phyloP scores from a whole-genome alignment of 148 eudicot genomes.

The Persicaria tinctoria region DNA sequence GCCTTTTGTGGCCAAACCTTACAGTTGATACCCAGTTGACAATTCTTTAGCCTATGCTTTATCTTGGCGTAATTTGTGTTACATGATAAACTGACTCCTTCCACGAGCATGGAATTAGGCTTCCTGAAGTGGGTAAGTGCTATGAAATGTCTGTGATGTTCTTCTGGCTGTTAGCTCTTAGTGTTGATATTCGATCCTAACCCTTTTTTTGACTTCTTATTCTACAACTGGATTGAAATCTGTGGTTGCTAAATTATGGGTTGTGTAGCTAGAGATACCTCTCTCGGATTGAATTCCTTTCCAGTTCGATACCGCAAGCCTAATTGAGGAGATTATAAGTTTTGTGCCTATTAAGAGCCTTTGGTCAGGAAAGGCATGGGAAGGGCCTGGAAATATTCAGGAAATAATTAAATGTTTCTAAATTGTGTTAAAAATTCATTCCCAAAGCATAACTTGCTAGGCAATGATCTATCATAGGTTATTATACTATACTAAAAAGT shows the following conservation, averaged over 20 bases:
- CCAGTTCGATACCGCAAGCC: neutral
- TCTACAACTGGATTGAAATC: neutral
- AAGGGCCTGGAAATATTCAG: neutral
- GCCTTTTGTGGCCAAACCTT: neutral
- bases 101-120: neutral
- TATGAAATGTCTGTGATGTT: neutral
- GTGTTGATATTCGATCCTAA: neutral
- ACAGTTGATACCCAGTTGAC: neutral
- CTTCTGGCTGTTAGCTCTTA: neutral
- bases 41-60: neutral
- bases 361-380: neutral
- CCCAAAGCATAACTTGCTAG: neutral
- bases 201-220: neutral
- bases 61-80: too few species aligned
- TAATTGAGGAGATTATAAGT: neutral
- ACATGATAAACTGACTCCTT: neutral
- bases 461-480: too few species aligned
- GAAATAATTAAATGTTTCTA: neutral
- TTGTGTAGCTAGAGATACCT: neutral
- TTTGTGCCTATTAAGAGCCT: neutral
- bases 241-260: conserved; percentile 2
- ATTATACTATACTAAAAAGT: neutral
- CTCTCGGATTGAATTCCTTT: neutral
- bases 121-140: neutral
- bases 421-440: neutral